Conservation (phyloP, 2,329 filamentous ascomycete genomes). For the Lasiodiplodia gonubiensis region DNA sequence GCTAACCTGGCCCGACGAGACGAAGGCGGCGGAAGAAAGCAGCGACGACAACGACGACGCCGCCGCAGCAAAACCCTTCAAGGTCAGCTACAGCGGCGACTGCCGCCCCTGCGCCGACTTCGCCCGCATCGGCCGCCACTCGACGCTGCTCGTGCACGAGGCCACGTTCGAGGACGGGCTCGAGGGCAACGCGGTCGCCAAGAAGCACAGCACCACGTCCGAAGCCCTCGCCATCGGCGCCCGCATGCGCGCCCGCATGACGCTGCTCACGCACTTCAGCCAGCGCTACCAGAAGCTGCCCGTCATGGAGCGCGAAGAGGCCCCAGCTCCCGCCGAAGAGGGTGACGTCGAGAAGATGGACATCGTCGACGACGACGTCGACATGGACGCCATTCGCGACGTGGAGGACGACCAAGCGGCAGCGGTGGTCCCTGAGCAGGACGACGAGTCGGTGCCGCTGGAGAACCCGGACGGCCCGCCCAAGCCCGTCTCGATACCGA, state of each 20-base stretch:
- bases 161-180: conserved; percentile 94
- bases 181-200: conserved; percentile 75
- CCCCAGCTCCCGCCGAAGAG: conserved; percentile 33
- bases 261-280: conserved; percentile 91
- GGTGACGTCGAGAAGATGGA: conserved; percentile 38
- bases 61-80: conserved; percentile 66
- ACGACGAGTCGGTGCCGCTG: conserved; percentile 9
- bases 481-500: background rate
- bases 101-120: conserved; percentile 76
- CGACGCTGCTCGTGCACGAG: conserved; percentile 90
- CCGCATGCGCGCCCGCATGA: conserved; percentile 77
- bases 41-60: background rate
- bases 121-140: conserved; percentile 70
- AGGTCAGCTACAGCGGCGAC: conserved; percentile 92
- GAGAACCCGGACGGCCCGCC: conserved; percentile 34
- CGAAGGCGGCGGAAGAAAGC: conserved; percentile 44
- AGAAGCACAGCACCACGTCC: conserved; percentile 87
- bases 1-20: conserved; percentile 68
- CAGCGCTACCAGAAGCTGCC: conserved; percentile 87
- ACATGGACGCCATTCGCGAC: conserved; percentile 17
- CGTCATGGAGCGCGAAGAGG: conserved; percentile 51
- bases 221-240: conserved; percentile 82
- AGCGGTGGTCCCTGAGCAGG: background rate
- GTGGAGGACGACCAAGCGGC: background rate
- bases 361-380: conserved; percentile 33